Base-by-base conservation (phyloP, 2,329 filamentous ascomycete species). In the Aspergillus vadensis region DNA sequence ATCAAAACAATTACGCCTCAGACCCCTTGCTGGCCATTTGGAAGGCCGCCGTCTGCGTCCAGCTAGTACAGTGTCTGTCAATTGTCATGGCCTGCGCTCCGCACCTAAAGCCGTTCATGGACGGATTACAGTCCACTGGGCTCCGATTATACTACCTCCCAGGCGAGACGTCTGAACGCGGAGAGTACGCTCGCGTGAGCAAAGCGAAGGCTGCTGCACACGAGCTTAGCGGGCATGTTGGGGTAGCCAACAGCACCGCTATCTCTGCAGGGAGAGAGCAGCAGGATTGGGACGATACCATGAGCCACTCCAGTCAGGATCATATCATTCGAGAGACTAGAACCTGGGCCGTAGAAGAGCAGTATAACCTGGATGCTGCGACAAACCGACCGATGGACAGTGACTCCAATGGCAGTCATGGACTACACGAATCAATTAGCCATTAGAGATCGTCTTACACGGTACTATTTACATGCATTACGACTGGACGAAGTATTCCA, bases 241-340 rank as follows among this genome's bases (percentile, higher is more conserved):
- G 38, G 2, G 38, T 43, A n/a, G 52, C 9, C 15, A 27, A 55
- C 21, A 30, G 25, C 4, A 41, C 52, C 2, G 43, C 52, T 1
- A 15, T 55, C 4, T 17, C 43, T 3, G 36, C 52, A 1, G 23
- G 10, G 4, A 23, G 27, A 15, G 38, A 8, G 19, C 36, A 44
- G 15, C 23, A 10, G 10, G 52, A 55, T 6, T 55, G 52, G 52
- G 38, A 55, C 9, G 52, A 55, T 7, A 12, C 14, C 5, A 14
- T 43, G n/a, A 55, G 52, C 36, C 52, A 55, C 38, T 43, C n/a
- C 52, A 55, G 52, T 9, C 52, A 55, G 38, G 41, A 36, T 17
- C 52, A 30, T 5, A 55, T 55, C 36, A 55, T 55, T 41, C 52
- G 52, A 9, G 36, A 55, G 9, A 55, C 52, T 3, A 44, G 14